These are phyloP conservation scores for Myxozyma lipomycoides DNA, from an alignment of 805 yeast species.

Conservation along the genomic window DNA sequence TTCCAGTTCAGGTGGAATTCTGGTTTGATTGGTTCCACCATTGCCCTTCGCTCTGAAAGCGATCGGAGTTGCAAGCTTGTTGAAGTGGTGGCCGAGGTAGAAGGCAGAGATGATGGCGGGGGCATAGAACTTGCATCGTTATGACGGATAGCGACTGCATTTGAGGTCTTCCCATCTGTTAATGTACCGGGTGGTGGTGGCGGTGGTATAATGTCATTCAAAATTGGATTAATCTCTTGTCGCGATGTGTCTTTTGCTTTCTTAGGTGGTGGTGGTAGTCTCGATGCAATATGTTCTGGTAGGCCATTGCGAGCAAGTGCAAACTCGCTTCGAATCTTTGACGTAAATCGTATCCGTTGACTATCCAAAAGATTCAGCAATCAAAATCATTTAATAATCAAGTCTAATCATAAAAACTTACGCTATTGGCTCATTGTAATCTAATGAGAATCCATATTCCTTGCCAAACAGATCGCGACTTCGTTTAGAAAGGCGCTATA, in stretches of 20 bases:
- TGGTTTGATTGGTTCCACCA: slow-evolving; percentile 29
- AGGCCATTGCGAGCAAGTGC: slow-evolving; percentile 24
- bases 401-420: neutral
- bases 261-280: slow-evolving; percentile 26
- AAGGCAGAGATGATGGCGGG: slow-evolving; percentile 1
- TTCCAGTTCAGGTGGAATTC: slow-evolving; percentile 65
- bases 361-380: slow-evolving; percentile 1
- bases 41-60: slow-evolving; percentile 18
- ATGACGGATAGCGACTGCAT: slow-evolving; percentile 12
- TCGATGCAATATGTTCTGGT: slow-evolving; percentile 32
- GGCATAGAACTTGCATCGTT: neutral
- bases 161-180: slow-evolving; percentile 6
- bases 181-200: slow-evolving; percentile 25
- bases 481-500: slow-evolving; percentile 22
- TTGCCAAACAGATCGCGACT: slow-evolving; percentile 26
- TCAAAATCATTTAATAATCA: neutral
- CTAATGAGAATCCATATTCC: slow-evolving; percentile 26
- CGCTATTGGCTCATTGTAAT: slow-evolving; percentile 26
- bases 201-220: slow-evolving; percentile 19
- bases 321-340: slow-evolving; percentile 29
- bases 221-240: slow-evolving; percentile 14
- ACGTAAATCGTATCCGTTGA: slow-evolving; percentile 15
- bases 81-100: neutral
- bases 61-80: slow-evolving; percentile 12
- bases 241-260: slow-evolving; percentile 14